Conservation (phyloP, 352 stramenopile genomes). For the Phytophthora vignae region DNA sequence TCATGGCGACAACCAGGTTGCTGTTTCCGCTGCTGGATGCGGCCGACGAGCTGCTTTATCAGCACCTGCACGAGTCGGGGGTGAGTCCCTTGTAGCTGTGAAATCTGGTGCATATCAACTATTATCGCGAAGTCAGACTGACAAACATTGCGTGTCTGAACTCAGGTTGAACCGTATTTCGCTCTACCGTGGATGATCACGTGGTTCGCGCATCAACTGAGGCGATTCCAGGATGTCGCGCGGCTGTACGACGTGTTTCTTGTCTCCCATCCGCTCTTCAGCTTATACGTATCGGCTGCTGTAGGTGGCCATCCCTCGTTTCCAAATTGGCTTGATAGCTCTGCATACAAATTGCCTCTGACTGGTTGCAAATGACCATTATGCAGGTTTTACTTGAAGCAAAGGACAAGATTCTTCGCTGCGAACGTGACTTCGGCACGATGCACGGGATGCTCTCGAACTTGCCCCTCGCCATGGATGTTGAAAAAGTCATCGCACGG, state of each 20-base stretch:
- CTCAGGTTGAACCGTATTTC: conserved; percentile 94
- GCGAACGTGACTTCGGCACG: conserved; percentile 79
- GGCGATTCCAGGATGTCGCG: conserved; percentile 86
- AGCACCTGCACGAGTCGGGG: conserved; percentile 67
- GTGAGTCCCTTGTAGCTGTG: conserved; percentile 37
- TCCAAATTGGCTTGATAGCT: background rate
- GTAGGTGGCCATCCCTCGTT: conserved; percentile 30
- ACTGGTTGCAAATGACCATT: background rate
- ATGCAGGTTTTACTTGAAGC: conserved; percentile 61
- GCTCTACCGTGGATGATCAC: conserved; percentile 94
- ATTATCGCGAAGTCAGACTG: conserved; percentile 18
- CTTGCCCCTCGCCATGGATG: conserved; percentile 75
- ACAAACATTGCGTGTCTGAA: conserved; percentile 40
- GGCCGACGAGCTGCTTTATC: conserved; percentile 70
- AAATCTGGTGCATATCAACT: background rate
- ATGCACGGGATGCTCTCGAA: conserved; percentile 81
- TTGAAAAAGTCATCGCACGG: conserved; percentile 67
- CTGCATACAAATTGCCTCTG: background rate
- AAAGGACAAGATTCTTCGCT: conserved; percentile 64
- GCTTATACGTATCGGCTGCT: conserved; percentile 91
- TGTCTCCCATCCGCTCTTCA: conserved; percentile 92
- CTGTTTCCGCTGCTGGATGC: conserved; percentile 75
- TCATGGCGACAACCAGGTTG: conserved; percentile 71
- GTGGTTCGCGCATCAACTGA: conserved; percentile 95
- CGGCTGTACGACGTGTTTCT: conserved; percentile 95